Percentiles rank a stretch among this genome's conserved stretches.
phyloP scores from a whole-genome alignment of 768 basidiomycete species.

The Suillus fuscotomentosus region DNA sequence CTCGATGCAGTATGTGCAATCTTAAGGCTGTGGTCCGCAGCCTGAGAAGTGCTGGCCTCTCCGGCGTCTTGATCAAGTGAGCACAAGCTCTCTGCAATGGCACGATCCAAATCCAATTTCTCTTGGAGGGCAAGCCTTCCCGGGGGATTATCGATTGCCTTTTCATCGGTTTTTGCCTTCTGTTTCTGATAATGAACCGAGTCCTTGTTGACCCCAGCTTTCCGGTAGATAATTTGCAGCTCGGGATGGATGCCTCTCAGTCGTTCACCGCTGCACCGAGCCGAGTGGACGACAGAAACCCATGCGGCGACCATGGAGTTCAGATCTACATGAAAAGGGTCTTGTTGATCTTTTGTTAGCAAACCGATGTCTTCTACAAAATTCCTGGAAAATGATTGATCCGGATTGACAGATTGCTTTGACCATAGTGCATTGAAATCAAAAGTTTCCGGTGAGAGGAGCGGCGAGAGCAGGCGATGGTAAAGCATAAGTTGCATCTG shows the following conservation, averaged over 20 bases:
- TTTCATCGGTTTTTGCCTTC: slow-evolving; percentile 3
- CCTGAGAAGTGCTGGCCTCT: slow-evolving; percentile 8
- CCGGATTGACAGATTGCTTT: slow-evolving; percentile 42
- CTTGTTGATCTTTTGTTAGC: slow-evolving; percentile 14
- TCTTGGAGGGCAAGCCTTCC: slow-evolving; percentile 29
- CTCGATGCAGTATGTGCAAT: slow-evolving; percentile 7
- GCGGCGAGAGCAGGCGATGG: slow-evolving; percentile 55
- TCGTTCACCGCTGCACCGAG: slow-evolving; percentile 14
- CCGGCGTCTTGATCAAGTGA: slow-evolving; percentile 15
- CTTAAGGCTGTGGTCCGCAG: slow-evolving; percentile 8
- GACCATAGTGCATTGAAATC: slow-evolving; percentile 57
- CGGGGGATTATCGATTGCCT: slow-evolving; percentile 10
- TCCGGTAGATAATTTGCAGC: slow-evolving; percentile 43
- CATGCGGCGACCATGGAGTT: slow-evolving; percentile 31
- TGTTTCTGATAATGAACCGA: slow-evolving; percentile 4
- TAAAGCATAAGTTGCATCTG: slow-evolving; percentile 80
- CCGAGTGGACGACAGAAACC: slow-evolving; percentile 22
- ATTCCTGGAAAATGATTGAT: slow-evolving; percentile 42
- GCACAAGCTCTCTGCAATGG: slow-evolving; percentile 46
- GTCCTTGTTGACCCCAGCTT: background rate
- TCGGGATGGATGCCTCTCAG: slow-evolving; percentile 32
- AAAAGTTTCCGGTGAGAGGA: slow-evolving; percentile 44
- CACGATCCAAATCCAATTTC: slow-evolving; percentile 41
- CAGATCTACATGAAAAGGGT: slow-evolving; percentile 26
- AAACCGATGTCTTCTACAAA: slow-evolving; percentile 40